Percentiles rank a stretch among this genome's conserved stretches.
These are phyloP conservation scores for Ilex aquifolium DNA, from an alignment of 257 asterid genomes.

Conservation along the genomic window DNA sequence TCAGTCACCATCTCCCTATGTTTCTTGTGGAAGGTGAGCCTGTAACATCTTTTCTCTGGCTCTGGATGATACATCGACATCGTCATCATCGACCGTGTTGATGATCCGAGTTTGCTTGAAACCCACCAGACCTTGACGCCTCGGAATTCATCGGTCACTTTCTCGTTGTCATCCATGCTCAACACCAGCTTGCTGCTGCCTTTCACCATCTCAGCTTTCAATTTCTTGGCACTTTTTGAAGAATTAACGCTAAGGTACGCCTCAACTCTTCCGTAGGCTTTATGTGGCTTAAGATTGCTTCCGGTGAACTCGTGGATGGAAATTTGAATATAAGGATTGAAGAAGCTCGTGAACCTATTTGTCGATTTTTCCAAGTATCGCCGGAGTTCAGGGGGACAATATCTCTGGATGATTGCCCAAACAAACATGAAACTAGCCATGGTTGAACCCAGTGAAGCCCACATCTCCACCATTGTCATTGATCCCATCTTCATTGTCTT, in stretches of 20 bases:
- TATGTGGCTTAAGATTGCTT: conserved; percentile 30
- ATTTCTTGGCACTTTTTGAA: conserved; percentile 24
- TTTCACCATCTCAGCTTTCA: conserved; percentile 40
- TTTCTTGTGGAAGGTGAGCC: conserved; percentile 21
- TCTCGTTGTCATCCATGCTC: conserved; percentile 48
- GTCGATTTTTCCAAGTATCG: conserved; percentile 14
- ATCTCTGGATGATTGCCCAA: conserved; percentile 33
- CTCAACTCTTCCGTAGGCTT: conserved; percentile 39
- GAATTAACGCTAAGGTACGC: conserved; percentile 39
- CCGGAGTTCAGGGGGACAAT: conserved; percentile 37
- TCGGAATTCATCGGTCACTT: conserved; percentile 22
- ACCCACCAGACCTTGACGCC: conserved; percentile 36
- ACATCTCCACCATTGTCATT: conserved; percentile 20
- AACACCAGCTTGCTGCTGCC: conserved; percentile 32
- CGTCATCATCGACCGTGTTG: not conserved
- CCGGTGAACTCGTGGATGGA: conserved; percentile 43
- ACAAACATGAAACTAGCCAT: conserved; percentile 32
- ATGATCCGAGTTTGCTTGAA: conserved; percentile 18
- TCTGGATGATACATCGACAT: conserved; percentile 4
- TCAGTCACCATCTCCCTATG: conserved; percentile 13
- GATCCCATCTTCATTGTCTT: not conserved
- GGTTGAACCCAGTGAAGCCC: conserved; percentile 18
- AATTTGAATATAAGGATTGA: conserved; percentile 35
- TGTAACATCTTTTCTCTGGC: conserved; percentile 13
- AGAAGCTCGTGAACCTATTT: conserved; percentile 16